Base-by-base conservation (phyloP, 768 basidiomycete species). In the Cytidiella melzeri region DNA sequence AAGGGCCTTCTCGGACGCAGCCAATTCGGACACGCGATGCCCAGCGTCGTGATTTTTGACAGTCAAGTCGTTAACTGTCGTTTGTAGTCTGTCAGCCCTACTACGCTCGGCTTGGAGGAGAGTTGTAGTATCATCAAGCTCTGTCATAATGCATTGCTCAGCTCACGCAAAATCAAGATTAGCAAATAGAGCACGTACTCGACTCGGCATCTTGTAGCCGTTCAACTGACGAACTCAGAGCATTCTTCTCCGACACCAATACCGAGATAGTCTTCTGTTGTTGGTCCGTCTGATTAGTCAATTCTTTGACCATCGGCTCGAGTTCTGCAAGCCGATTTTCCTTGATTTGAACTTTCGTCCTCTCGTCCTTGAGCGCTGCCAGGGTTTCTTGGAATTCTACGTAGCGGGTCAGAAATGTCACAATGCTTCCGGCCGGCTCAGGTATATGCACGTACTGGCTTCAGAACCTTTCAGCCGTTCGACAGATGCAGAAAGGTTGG, bases 1-100 rank as follows among this genome's bases (percentile, higher is more conserved):
- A 19, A 83, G 56, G 30, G 78, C 78, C 57, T 76, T 82, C 61
- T 83, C 81, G 41, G 73, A 74, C 4, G 63, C 60, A 45, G 74
- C 68, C 20, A 77, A 68, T 34, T 71, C 65, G 19, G 69, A 69
- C 13, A 76, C 67, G 6, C 63, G 66, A 20, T 68, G 57, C 5
- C 66, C 65, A 45, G 72, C 53, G 41, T 70, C 61, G n/a, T 61
- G 53, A 26, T 67, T 54, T 41, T 76, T 69, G 2, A 56, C 50
- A 56, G 78, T 70, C 11, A 83, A 60, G 41, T 69, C 67, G 20
- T 66, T 67, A 4, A 79, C 66, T 40, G 69, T 70, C 13, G 40
- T 58, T 41, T 59, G 58, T 26, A 64, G 50, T 11, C 50, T 19
- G 26, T 53, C 52, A 23, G 50, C 49, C 7, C 55, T 27, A 15